Conservation (phyloP, 495 filamentous ascomycete species). For the Podospora sp. region DNA sequence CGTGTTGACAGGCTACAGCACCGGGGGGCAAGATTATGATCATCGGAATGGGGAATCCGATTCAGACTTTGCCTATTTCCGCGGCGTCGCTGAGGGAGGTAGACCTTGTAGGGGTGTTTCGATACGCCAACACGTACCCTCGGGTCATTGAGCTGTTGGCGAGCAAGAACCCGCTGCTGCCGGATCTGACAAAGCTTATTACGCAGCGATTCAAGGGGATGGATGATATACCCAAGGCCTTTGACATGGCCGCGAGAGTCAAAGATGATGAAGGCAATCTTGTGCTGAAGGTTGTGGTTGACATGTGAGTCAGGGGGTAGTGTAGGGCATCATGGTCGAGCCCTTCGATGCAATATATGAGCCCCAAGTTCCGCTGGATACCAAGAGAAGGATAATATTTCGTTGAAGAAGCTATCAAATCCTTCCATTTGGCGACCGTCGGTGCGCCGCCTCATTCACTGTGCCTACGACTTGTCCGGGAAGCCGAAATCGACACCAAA, state of each 20-base stretch:
- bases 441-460: neutral
- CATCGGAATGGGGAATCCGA: slow-evolving; percentile 91
- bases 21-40: slow-evolving; percentile 82
- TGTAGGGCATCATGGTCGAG: too few species aligned
- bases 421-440: neutral
- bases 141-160: slow-evolving; percentile 73
- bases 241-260: slow-evolving; percentile 54
- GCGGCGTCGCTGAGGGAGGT: slow-evolving; percentile 88
- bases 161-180: slow-evolving; percentile 56
- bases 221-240: slow-evolving; percentile 48
- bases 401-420: neutral
- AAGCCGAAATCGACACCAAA: slow-evolving; percentile 80
- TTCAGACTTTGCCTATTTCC: slow-evolving; percentile 84
- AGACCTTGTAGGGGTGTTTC: slow-evolving; percentile 87
- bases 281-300: slow-evolving; percentile 58
- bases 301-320: slow-evolving; percentile 36
- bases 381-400: too few species aligned
- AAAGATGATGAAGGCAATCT: slow-evolving; percentile 56
- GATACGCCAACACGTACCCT: slow-evolving; percentile 85
- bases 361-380: neutral
- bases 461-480: slow-evolving; percentile 62
- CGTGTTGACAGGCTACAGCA: slow-evolving; percentile 54
- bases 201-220: slow-evolving; percentile 66
- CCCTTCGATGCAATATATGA: neutral
- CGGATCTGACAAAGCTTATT: slow-evolving; percentile 63